Base-by-base conservation (phyloP, 2,329 filamentous ascomycete species). In the Talaromyces sp. region DNA sequence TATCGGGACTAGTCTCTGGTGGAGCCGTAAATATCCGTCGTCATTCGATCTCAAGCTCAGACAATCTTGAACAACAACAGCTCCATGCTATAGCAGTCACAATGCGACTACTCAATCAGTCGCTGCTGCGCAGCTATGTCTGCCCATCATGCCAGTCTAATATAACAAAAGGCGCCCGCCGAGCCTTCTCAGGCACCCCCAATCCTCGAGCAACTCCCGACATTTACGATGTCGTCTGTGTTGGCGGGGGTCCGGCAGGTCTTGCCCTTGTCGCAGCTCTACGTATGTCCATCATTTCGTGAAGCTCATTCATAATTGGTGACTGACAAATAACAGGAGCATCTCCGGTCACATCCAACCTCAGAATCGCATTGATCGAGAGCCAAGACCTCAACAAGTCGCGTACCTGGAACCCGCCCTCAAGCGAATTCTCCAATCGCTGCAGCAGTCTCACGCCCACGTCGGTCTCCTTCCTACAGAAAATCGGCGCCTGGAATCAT, bases 391-490 rank as follows among this genome's bases (percentile, higher is more conserved):
- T 99, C 38, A 81, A 84, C 70, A 91, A 89, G 72, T 84, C 86
- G 61, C 85, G 85, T 59, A 79, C 85, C 27, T 92, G 89, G 83
- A 86, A 86, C 62, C 86, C 91, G 7, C 86, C 88, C 2, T 77
- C 85, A 6, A 85, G 86, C 61, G 83, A 87, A 71, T 99, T 89
- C 81, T 97, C 94, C 67, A 98, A 99, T 81, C 89, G 95, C 74
- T 97, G 94, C 81, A 97, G 92, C 81, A 98, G 94, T 59, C 84
- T 99, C 65, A 99, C 95, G 0, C 94, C 94, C 0, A 86, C 90
- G 0, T 97, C 93, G 0, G 90, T 92, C n/a, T 85, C 84, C 3
- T 97, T 95, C 73, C 85, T 98, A 68, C 84, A 91, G 74, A 82
- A 85, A 4, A 95, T 96, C 67, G 95, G 94, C 40, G 93, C 90